These are phyloP conservation scores for Trichodelitschia bisporula DNA, from an alignment of 495 filamentous ascomycete species.

Conservation along the genomic window DNA sequence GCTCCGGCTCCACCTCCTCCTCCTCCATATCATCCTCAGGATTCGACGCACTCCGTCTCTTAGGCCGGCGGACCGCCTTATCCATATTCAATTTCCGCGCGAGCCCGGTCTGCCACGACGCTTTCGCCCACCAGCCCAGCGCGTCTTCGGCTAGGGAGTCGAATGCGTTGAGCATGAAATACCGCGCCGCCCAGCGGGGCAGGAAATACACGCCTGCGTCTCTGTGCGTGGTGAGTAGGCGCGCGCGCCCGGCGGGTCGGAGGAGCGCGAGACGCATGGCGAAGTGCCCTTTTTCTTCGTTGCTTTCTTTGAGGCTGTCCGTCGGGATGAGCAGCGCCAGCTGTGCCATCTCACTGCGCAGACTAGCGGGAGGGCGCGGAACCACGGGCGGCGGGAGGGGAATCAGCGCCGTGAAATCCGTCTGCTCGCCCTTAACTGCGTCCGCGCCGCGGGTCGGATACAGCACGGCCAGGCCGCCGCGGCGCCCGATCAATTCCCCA, in stretches of 20 bases:
- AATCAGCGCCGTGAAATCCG: constrained; percentile 62
- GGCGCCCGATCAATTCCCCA: constrained; percentile 29
- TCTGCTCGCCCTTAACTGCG: constrained; percentile 66
- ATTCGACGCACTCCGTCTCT: no score
- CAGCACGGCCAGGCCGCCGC: constrained; percentile 66
- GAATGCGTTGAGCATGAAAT: constrained; percentile 48
- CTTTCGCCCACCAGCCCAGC: constrained; percentile 85
- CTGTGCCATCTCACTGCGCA: constrained; percentile 36
- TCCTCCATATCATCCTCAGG: constrained; percentile 21
- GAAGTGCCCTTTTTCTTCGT: constrained; percentile 43
- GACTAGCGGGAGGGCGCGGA: constrained; percentile 29
- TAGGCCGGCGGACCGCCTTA: no score
- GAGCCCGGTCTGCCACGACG: constrained; percentile 66
- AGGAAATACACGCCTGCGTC: constrained; percentile 88
- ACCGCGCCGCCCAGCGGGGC: constrained; percentile 72
- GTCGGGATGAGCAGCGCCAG: constrained; percentile 57
- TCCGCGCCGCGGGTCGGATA: constrained; percentile 61
- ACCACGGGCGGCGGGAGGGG: constrained; percentile 31
- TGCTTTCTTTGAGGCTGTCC: constrained; percentile 59
- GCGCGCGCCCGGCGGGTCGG: constrained; percentile 41
- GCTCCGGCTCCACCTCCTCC: constrained; percentile 37
- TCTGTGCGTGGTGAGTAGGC: constrained; percentile 52
- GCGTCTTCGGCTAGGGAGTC: constrained; percentile 81
- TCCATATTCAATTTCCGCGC: constrained; percentile 48
- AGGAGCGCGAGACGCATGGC: constrained; percentile 49